Evolutionary conservation across 176 grass and related monocot genomes (phyloP).

Genomic region (Chloris gayana): DNA sequence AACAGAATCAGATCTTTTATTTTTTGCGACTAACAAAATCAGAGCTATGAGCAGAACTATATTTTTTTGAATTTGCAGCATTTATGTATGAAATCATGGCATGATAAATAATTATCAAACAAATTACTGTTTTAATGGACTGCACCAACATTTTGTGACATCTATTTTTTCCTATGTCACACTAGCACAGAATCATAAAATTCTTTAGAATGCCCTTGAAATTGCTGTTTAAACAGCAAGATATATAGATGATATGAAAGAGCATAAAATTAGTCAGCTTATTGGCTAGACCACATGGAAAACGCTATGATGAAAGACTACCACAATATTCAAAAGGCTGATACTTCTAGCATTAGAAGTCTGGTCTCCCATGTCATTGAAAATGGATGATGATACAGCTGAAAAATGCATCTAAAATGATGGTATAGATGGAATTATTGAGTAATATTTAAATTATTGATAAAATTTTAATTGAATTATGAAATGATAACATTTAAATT

Average conservation of each 20-base stretch:
- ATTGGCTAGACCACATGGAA: background rate
- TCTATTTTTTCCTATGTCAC: background rate
- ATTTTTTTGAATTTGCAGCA: background rate
- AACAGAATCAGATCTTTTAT: conserved; percentile 24
- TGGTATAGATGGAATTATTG: background rate
- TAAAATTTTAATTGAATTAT: too few species aligned
- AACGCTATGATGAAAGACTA: background rate
- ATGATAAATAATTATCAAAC: conserved; percentile 14
- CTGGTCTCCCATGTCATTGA: too few species aligned
- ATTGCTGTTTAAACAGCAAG: conserved; percentile 13
- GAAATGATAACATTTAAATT: too few species aligned
- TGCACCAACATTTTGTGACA: background rate
- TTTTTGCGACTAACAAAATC: too few species aligned
- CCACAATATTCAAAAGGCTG: background rate
- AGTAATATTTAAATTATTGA: background rate
- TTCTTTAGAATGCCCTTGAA: background rate
- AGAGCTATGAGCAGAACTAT: background rate
- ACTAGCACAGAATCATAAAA: background rate
- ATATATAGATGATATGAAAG: background rate
- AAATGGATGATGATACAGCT: background rate
- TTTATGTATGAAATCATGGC: background rate
- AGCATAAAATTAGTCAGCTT: background rate
- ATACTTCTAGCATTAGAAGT: background rate
- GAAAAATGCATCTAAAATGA: background rate
- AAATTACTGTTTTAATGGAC: too few species aligned